Conservation (phyloP, 208 protist genomes). For the Kentomonas sorsogonicus region DNA sequence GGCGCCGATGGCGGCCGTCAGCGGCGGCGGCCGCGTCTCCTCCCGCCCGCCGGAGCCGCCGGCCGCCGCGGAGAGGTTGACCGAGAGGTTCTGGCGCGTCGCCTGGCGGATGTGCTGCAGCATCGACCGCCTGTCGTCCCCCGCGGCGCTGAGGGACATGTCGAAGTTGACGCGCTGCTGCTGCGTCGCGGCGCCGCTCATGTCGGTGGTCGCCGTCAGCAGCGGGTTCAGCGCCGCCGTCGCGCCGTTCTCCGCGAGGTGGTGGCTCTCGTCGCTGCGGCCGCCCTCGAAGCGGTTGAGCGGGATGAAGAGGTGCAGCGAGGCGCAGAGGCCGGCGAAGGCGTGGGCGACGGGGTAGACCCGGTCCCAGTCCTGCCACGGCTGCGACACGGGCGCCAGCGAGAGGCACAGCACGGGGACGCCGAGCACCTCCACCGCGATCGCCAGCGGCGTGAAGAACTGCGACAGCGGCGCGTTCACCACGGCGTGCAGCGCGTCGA, state of each 20-base stretch:
- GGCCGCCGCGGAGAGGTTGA: background rate
- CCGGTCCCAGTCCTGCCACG: conserved; percentile 38
- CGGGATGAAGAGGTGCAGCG: conserved; percentile 28
- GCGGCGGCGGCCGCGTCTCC: conserved; percentile 12
- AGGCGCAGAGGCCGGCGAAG: conserved; percentile 33
- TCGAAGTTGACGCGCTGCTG: background rate
- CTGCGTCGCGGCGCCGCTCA: background rate
- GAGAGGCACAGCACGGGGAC: conserved; percentile 41
- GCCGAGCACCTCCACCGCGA: conserved; percentile 38
- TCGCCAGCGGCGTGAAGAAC: conserved; percentile 38
- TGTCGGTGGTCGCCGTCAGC: background rate
- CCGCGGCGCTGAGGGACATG: background rate
- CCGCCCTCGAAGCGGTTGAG: conserved; percentile 26
- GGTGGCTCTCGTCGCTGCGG: conserved; percentile 14
- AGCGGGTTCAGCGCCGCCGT: no score
- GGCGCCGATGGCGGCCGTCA: conserved; percentile 25
- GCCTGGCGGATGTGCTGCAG: no score
- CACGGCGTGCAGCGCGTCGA: conserved; percentile 34
- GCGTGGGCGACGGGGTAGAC: conserved; percentile 30
- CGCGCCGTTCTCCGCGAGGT: no score
- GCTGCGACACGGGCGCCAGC: conserved; percentile 25
- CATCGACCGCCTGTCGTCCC: background rate
- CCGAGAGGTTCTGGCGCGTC: no score
- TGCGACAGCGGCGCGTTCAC: conserved; percentile 34
- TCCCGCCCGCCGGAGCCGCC: background rate